A percentile compares a stretch with the other conserved stretches of the same genome.
Evolutionary conservation across 495 filamentous ascomycete species (phyloP).

Genomic region (Astrocystis sublimbata): DNA sequence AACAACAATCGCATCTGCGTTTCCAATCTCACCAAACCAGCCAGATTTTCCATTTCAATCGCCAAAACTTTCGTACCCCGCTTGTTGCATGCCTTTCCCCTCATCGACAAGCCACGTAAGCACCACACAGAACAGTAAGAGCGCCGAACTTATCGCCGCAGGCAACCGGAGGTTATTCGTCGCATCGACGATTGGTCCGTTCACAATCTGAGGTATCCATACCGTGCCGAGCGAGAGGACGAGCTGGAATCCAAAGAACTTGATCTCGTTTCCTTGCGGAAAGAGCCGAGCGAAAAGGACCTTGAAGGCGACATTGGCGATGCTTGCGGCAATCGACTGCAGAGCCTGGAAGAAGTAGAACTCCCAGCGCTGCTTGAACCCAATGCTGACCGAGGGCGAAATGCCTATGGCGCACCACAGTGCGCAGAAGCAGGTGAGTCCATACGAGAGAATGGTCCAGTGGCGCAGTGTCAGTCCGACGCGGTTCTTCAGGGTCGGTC

Average conservation of each 20-base stretch:
- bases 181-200: constrained; percentile 4
- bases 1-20: too few relatives aligned
- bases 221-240: constrained; percentile 6
- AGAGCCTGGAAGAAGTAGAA: constrained; percentile 5
- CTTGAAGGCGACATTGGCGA: background rate
- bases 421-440: background rate
- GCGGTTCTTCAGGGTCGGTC: background rate
- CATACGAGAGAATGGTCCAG: background rate
- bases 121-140: background rate
- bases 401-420: background rate
- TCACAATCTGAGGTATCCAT: constrained; percentile 1
- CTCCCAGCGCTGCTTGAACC: constrained; percentile 4
- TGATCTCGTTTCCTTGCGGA: background rate
- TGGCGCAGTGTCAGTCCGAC: background rate
- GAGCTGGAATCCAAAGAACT: constrained; percentile 1
- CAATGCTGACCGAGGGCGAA: background rate
- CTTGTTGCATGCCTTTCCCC: background rate
- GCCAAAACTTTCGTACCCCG: background rate
- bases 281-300: constrained; percentile 1
- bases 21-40: too few relatives aligned
- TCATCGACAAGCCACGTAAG: background rate
- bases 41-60: background rate
- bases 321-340: background rate
- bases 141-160: background rate
- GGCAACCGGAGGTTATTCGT: constrained; percentile 4